phyloP scores from a whole-genome alignment of 2,329 filamentous ascomycete genomes.

The Pseudodiploospora longispora region DNA sequence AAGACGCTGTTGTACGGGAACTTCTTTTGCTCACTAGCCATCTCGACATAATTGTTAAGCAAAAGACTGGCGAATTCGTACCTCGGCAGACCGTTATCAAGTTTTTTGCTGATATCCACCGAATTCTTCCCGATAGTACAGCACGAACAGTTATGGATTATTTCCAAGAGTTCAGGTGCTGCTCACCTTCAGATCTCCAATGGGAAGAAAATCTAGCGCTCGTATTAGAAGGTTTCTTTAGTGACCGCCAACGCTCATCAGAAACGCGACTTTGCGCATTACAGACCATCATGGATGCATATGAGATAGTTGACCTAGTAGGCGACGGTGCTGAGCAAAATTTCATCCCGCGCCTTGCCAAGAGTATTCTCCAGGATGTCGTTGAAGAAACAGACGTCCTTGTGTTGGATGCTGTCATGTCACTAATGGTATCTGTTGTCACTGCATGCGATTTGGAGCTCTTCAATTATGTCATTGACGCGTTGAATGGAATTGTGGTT shows the following conservation, averaged over 20 bases:
- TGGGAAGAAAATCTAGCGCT: constrained; percentile 59
- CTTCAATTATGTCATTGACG: constrained; percentile 50
- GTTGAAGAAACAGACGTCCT: constrained; percentile 54
- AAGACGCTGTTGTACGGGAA: constrained; percentile 34
- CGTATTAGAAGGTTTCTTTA: constrained; percentile 56
- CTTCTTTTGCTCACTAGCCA: constrained; percentile 37
- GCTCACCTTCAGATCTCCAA: constrained; percentile 60
- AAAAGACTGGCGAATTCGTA: constrained; percentile 45
- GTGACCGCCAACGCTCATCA: constrained; percentile 51
- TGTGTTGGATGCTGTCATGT: constrained; percentile 57
- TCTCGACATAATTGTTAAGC: constrained; percentile 38
- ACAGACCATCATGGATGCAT: constrained; percentile 50
- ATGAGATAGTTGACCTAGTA: constrained; percentile 50
- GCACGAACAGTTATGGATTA: constrained; percentile 58
- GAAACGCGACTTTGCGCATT: constrained; percentile 56
- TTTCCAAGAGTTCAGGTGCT: constrained; percentile 60
- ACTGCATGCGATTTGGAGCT: constrained; percentile 49
- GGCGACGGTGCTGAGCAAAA: constrained; percentile 51
- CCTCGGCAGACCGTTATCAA: constrained; percentile 59
- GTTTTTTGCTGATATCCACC: constrained; percentile 56
- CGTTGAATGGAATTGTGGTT: constrained; percentile 42
- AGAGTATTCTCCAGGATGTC: constrained; percentile 53
- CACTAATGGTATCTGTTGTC: constrained; percentile 57
- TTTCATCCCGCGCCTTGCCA: constrained; percentile 50
- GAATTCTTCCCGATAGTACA: constrained; percentile 55